Base-by-base conservation (phyloP, 2,329 filamentous ascomycete species). In the Chrysoporthe austroafricana region DNA sequence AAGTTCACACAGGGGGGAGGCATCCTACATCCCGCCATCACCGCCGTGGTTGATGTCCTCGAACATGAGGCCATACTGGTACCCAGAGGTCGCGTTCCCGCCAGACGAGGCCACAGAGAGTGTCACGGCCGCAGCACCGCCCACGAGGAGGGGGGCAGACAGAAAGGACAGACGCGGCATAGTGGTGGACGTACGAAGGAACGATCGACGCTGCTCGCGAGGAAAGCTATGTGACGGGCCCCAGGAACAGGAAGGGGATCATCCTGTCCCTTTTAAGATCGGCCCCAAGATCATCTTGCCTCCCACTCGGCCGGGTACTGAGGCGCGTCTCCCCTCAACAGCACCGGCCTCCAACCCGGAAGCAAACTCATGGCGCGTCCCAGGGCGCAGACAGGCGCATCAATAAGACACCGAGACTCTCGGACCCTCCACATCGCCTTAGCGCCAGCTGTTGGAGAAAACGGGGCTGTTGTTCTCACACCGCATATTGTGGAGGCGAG, bases 41-140 rank as follows among this genome's bases (percentile, higher is more conserved):
- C 90, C 90, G 1, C 87, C 89, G 75, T 91, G 87, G 76, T 88
- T 88, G 75, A 90, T 90, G 64, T 88, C 86, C 73, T 81, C 80
- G 64, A 78, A 78, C 75, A 82, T 80, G n/a, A 82, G 72, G 1
- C 80, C 80, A 74, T 81, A 82, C 64, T 79, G 74, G 13, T 78
- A 71, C 9, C 78, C 74, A 34, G 75, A 78, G 2, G 80, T 76
- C 5, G 76, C 73, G 72, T 82, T 82, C 26, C 80, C 79, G 8
- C 77, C 75, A 54, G 64, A 67, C 4, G 70, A 65, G 32, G 67
- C 63, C 26, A 73, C 71, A 6, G 66, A 62, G 36, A 73, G 64
- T 34, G 66, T 70, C n/a, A 72, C 69, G 34, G 69, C 69, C 32
- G 67, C 66, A 32, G 57, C 67, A 62, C 57, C 61, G 26, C 67